Conservation (phyloP, 768 basidiomycete species). For the Russula griseocarnosa region DNA sequence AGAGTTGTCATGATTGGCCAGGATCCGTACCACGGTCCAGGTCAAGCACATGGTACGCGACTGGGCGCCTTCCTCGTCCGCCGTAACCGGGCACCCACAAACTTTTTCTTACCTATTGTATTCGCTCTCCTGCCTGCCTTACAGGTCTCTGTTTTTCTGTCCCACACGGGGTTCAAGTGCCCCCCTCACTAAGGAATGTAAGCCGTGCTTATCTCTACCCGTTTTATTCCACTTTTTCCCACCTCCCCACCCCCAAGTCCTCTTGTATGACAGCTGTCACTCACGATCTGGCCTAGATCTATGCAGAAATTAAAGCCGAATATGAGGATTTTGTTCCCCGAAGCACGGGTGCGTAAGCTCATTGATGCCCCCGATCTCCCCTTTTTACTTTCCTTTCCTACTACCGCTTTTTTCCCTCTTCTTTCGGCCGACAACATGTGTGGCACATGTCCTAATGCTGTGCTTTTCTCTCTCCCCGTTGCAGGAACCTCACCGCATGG, state of each 20-base stretch:
- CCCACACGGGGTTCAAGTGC: constrained; percentile 65
- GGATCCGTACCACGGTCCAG: constrained; percentile 78
- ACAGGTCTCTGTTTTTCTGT: constrained; percentile 88
- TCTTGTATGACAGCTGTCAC: constrained; percentile 16
- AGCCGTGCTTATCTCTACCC: constrained; percentile 29
- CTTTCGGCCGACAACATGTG: background rate
- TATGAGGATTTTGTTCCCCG: constrained; percentile 77
- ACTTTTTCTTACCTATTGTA: background rate
- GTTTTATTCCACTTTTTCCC: background rate
- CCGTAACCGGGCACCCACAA: background rate
- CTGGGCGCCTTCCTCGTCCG: constrained; percentile 9
- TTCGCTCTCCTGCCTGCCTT: background rate
- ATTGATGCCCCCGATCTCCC: background rate
- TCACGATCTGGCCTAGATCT: constrained; percentile 53
- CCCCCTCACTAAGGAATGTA: constrained; percentile 82
- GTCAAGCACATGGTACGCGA: constrained; percentile 77
- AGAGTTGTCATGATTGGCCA: constrained; percentile 88
- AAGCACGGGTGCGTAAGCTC: constrained; percentile 67
- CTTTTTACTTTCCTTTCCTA: background rate
- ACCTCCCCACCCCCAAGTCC: background rate
- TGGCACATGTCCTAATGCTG: background rate
- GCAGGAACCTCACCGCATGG: constrained; percentile 76
- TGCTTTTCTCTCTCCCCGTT: background rate
- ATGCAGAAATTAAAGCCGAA: constrained; percentile 78
- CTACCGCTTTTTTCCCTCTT: background rate